Percentiles rank a stretch among this genome's conserved stretches.
These are phyloP conservation scores for Fraxinus sp. DNA, from an alignment of 305 asterid species.

Conservation along the genomic window DNA sequence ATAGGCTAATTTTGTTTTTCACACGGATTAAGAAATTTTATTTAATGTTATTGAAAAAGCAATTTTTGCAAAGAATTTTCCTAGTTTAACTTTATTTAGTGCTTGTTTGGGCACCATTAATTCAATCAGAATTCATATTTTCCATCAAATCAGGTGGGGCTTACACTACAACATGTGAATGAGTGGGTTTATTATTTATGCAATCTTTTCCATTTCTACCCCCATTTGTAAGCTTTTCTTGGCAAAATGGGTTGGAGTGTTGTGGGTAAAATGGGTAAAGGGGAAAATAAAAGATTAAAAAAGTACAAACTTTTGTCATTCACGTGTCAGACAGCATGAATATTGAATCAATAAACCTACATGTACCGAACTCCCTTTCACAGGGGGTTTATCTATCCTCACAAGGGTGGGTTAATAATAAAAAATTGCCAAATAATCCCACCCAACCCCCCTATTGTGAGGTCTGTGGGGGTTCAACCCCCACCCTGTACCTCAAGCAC, in stretches of 20 bases:
- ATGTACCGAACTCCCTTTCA: too few relatives aligned
- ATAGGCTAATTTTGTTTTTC: background rate
- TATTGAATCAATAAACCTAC: too few relatives aligned
- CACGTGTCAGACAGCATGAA: background rate
- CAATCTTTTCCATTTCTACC: background rate
- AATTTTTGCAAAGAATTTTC: background rate
- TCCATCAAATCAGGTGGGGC: background rate
- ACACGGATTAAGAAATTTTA: background rate
- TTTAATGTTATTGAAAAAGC: background rate
- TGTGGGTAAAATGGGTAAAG: background rate
- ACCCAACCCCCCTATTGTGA: too few relatives aligned
- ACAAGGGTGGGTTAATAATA: too few relatives aligned
- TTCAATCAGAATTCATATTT: background rate
- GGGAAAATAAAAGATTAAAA: background rate
- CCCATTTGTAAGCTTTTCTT: background rate
- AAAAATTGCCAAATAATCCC: too few relatives aligned
- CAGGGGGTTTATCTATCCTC: too few relatives aligned
- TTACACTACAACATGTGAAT: background rate
- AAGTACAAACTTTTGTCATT: background rate
- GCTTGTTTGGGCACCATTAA: background rate
- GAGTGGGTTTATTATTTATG: background rate
- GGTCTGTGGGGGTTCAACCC: too few relatives aligned
- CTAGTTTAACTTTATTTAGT: background rate
- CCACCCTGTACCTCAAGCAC: too few relatives aligned
- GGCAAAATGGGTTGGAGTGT: background rate